These are phyloP conservation scores for Cordyceps cicadae DNA, from an alignment of 2,329 filamentous ascomycete species.

Conservation along the genomic window DNA sequence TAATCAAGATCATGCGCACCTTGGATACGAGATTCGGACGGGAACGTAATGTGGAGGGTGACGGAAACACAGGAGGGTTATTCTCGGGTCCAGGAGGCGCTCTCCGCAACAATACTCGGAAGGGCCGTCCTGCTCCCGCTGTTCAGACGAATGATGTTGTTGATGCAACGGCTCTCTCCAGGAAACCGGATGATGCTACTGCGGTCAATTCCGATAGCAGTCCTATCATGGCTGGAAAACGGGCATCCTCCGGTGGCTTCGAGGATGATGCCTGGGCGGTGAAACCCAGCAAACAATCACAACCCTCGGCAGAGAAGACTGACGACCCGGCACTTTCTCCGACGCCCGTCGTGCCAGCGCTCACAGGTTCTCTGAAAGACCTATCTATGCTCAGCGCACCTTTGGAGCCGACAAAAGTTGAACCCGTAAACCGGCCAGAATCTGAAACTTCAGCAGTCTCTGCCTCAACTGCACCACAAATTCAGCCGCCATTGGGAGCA, in stretches of 20 bases:
- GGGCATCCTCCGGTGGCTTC: conserved; percentile 51
- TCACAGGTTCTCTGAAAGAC: conserved; percentile 61
- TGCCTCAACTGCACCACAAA: conserved; percentile 26
- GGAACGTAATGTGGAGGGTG: conserved; percentile 43
- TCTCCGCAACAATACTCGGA: conserved; percentile 88
- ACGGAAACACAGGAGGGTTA: conserved; percentile 56
- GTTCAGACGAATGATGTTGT: conserved; percentile 79
- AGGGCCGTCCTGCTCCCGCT: conserved; percentile 80
- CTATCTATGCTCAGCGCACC: conserved; percentile 46
- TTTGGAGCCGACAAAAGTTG: conserved; percentile 40
- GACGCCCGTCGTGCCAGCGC: conserved; percentile 33
- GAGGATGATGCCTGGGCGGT: conserved; percentile 98
- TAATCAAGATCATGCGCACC: conserved; percentile 86
- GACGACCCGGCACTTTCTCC: conserved; percentile 21
- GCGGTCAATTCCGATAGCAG: conserved; percentile 17
- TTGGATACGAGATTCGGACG: conserved; percentile 75
- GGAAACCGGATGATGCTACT: conserved; percentile 33
- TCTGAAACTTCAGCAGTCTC: conserved; percentile 16
- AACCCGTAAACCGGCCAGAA: conserved; percentile 23
- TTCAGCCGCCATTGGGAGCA: conserved; percentile 44
- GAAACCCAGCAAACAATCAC: conserved; percentile 63
- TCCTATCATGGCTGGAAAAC: conserved; percentile 19
- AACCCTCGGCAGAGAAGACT: conserved; percentile 11
- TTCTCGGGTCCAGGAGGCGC: conserved; percentile 91
- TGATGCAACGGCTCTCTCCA: conserved; percentile 77